phyloP scores from a whole-genome alignment of 2,329 filamentous ascomycete genomes.

The Pseudogymnoascus sp. region DNA sequence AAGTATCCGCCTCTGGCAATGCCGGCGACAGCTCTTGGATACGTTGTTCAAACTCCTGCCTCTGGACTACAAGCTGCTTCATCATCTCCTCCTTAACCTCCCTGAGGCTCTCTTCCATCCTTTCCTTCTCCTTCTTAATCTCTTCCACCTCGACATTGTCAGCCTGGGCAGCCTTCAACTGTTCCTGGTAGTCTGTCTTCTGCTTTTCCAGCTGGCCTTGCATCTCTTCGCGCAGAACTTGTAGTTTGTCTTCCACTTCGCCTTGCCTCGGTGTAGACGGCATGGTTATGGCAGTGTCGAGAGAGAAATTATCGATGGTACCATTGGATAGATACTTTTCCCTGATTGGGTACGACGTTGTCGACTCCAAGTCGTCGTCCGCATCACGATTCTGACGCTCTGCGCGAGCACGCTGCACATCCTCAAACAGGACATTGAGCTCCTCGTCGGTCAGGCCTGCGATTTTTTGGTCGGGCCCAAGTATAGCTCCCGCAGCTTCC shows the following conservation, averaged over 20 bases:
- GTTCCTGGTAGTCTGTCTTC: slow-evolving; percentile 73
- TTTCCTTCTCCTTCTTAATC: slow-evolving; percentile 70
- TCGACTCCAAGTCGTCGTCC: slow-evolving; percentile 84
- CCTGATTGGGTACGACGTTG: slow-evolving; percentile 75
- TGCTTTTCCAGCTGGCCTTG: slow-evolving; percentile 75
- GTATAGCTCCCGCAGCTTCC: slow-evolving; percentile 84
- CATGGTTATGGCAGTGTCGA: slow-evolving; percentile 90
- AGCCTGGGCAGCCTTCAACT: slow-evolving; percentile 66
- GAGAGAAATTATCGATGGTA: slow-evolving; percentile 89
- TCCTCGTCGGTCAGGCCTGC: slow-evolving; percentile 87
- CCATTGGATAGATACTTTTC: slow-evolving; percentile 96
- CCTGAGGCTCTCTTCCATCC: slow-evolving; percentile 75
- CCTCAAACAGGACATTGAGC: slow-evolving; percentile 85
- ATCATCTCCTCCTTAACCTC: slow-evolving; percentile 84
- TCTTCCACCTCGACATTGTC: slow-evolving; percentile 74
- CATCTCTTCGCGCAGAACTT: slow-evolving; percentile 71
- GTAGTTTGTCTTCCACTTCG: slow-evolving; percentile 68
- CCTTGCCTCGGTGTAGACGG: slow-evolving; percentile 80
- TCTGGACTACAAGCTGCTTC: slow-evolving; percentile 72
- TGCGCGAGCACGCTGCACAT: slow-evolving; percentile 81
- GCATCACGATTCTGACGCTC: slow-evolving; percentile 67
- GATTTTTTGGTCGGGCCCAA: slow-evolving; percentile 88
- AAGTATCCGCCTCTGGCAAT: slow-evolving; percentile 10
- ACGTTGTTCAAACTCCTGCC: slow-evolving; percentile 75
- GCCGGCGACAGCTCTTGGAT: slow-evolving; percentile 66